Evolutionary conservation across 2,329 filamentous ascomycete genomes (phyloP), one percentile per base, ranked within the genome.

Genomic region (Parastagonospora avenae): DNA sequence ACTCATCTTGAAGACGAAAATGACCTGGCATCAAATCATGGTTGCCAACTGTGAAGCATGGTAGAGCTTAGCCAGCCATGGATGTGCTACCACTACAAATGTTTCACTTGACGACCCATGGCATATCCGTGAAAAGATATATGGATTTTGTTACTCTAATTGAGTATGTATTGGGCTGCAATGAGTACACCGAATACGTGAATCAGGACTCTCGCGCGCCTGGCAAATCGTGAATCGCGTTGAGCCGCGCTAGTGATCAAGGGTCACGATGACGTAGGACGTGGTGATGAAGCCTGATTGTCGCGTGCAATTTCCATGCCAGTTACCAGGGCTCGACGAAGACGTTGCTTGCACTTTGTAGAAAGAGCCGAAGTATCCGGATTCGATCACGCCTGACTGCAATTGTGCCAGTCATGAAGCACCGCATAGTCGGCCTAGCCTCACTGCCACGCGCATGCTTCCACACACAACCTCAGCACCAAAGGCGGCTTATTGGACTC

Each of bases 351-450:
- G 40, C 14, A 41, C n/a, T 45, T 15, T 43, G 19, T 27, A 15
- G 44, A 46, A 36, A 35, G 4, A 46, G 42, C 49, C 58, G 55
- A 43, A 27, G 43, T 54, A 61, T 30, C 58, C 58, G 55, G 38
- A 39, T 46, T 55, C 41, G 31, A 39, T 46, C 30, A 41, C 41
- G 51, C 28, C 14, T 15, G 40, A 16, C 45, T 39, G 15, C 24
- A 37, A 31, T 37, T 37, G 40, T 24, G 46, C 33, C 38, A 42
- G 55, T 43, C 15, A 73, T 73, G 70, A 72, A 62, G 57, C 66
- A 69, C 42, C 62, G 66, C 54, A 55, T 72, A 54, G 55, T 62
- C 10, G 55, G 62, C 39, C 46, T 67, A 44, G 49, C 54, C 24
- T 50, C 60, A 32, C 55, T 68, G 28, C 31, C 65, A 44, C 60